Evolutionary conservation across 768 basidiomycete species (phyloP).

Genomic region (Agaricus blazei): DNA sequence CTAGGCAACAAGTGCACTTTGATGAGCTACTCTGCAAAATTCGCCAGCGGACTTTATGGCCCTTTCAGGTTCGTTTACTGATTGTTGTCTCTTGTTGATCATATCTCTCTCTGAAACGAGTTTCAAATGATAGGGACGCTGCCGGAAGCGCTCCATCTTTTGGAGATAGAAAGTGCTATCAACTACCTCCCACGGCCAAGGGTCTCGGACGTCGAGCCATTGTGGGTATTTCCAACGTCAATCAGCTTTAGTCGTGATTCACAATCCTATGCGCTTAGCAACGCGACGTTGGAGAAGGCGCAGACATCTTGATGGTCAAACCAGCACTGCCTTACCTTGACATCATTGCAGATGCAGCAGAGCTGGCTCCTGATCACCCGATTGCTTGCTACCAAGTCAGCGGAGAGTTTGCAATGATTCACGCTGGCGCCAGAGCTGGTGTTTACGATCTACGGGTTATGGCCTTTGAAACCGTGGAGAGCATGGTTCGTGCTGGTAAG

Average conservation of each 20-base stretch:
- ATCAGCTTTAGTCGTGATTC: neutral
- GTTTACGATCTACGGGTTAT: conserved; percentile 90
- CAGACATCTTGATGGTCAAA: conserved; percentile 99
- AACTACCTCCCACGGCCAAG: conserved; percentile 83
- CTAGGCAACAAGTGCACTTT: conserved; percentile 85
- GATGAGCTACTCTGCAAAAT: conserved; percentile 98
- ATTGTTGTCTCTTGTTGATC: neutral
- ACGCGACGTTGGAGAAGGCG: conserved; percentile 87
- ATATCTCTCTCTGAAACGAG: neutral
- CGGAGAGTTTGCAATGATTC: conserved; percentile 97
- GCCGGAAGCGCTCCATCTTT: conserved; percentile 94
- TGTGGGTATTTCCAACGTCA: conserved; percentile 40
- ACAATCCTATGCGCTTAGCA: conserved; percentile 39
- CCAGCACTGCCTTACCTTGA: conserved; percentile 95
- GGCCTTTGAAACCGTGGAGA: conserved; percentile 91
- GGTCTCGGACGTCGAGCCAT: conserved; percentile 93
- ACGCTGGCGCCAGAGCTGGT: conserved; percentile 88
- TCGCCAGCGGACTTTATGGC: conserved; percentile 91
- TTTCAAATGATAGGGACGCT: conserved; percentile 64
- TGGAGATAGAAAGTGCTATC: conserved; percentile 97
- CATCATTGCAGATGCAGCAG: conserved; percentile 83
- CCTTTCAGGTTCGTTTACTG: conserved; percentile 73
- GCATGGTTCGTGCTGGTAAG: conserved; percentile 89
- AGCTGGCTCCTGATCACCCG: conserved; percentile 80
- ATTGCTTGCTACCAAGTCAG: conserved; percentile 98